Conservation (phyloP, 768 basidiomycete species). For the Lentinula edodes region DNA sequence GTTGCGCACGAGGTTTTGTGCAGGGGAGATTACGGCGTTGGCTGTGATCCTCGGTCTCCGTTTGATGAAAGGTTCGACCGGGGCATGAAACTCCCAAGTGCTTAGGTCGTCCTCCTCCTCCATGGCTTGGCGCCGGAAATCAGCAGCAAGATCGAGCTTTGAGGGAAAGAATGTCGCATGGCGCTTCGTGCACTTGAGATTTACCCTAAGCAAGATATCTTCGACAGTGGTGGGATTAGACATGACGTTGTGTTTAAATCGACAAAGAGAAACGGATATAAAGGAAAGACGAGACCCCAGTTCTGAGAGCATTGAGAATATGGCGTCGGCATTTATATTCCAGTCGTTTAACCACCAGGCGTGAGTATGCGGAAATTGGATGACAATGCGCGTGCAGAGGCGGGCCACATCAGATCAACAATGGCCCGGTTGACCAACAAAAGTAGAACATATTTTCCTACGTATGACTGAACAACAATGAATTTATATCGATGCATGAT, state of each 20-base stretch:
- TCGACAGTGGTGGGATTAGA: not conserved
- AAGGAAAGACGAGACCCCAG: not conserved
- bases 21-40: not conserved
- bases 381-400: not conserved
- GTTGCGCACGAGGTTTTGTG: not conserved
- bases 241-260: not conserved
- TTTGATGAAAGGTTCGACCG: not conserved
- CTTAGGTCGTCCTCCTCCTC: conserved; percentile 1
- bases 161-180: conserved; percentile 4
- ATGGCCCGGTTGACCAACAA: not conserved
- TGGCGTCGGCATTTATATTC: not conserved
- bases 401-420: not conserved
- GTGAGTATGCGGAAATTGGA: not conserved
- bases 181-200: not conserved
- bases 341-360: not conserved
- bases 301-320: not conserved
- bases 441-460: too few relatives aligned
- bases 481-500: not conserved
- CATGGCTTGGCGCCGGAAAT: not conserved
- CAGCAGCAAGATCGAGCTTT: not conserved
- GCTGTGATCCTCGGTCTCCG: not conserved
- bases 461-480: too few relatives aligned
- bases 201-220: not conserved
- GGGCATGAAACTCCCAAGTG: not conserved
- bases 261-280: not conserved